A percentile compares a stretch with the other conserved stretches of the same genome.
Evolutionary conservation across 305 asterid genomes (phyloP).

Genomic region (Salvia sclarea): DNA sequence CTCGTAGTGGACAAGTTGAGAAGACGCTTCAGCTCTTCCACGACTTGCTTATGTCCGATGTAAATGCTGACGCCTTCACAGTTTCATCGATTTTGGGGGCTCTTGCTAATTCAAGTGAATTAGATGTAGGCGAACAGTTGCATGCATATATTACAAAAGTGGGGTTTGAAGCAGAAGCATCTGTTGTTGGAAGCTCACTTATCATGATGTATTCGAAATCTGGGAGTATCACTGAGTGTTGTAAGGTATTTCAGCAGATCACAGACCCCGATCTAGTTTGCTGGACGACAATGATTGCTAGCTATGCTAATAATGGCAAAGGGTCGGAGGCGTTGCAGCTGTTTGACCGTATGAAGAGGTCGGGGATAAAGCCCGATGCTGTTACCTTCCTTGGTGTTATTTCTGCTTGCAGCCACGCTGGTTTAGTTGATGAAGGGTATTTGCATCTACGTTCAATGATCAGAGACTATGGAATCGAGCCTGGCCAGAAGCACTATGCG

Average conservation of each 20-base stretch:
- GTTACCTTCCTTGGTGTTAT: constrained; percentile 62
- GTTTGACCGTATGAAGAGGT: constrained; percentile 62
- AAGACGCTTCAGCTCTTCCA: constrained; percentile 57
- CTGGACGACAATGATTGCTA: constrained; percentile 71
- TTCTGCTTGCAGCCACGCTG: constrained; percentile 82
- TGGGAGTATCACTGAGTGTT: constrained; percentile 59
- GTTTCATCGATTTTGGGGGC: constrained; percentile 60
- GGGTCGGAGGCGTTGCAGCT: constrained; percentile 62
- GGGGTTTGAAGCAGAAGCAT: constrained; percentile 65
- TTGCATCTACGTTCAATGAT: constrained; percentile 67
- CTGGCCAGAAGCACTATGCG: constrained; percentile 63
- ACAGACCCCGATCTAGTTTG: constrained; percentile 55
- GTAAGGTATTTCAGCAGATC: constrained; percentile 50
- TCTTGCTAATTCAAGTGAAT: constrained; percentile 37
- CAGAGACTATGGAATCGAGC: constrained; percentile 61
- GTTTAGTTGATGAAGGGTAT: constrained; percentile 78
- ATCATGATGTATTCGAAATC: constrained; percentile 70
- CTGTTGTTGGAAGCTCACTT: constrained; percentile 67
- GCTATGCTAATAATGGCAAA: constrained; percentile 80
- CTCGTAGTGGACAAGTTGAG: constrained; percentile 51
- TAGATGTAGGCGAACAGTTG: constrained; percentile 48
- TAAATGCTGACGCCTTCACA: constrained; percentile 52
- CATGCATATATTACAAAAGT: constrained; percentile 56
- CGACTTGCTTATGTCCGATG: constrained; percentile 43
- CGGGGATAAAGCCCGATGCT: constrained; percentile 59